phyloP scores from a whole-genome alignment of 805 yeast genomes.

The Candida stauntonica region DNA sequence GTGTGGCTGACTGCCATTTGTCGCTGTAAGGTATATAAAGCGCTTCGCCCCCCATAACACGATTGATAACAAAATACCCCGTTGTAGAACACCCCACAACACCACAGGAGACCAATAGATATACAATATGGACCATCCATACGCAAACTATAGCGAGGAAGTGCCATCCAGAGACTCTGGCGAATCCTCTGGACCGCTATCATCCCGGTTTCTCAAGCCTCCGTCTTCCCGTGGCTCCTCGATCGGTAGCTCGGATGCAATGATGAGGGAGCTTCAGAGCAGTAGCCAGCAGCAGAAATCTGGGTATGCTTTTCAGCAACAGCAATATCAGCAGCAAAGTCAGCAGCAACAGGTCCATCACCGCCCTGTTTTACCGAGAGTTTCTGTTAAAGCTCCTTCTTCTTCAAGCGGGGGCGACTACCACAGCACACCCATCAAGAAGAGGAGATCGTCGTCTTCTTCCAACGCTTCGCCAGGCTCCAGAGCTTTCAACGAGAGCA shows the following conservation, averaged over 20 bases:
- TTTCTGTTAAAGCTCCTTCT: too few species aligned
- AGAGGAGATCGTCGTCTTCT: conserved; percentile 7
- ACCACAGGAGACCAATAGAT: too few species aligned
- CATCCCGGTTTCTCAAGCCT: neutral
- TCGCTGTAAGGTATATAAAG: neutral
- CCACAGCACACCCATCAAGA: conserved; percentile 5
- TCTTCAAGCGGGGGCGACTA: neutral
- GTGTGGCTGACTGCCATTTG: too few species aligned
- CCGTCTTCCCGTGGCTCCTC: neutral
- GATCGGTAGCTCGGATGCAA: neutral
- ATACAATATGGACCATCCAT: too few species aligned
- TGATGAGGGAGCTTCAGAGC: neutral
- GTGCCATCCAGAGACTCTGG: too few species aligned
- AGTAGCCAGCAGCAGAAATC: too few species aligned
- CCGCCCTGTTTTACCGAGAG: neutral
- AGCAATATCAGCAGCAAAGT: too few species aligned
- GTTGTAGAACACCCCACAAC: too few species aligned
- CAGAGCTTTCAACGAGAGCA: conserved; percentile 14
- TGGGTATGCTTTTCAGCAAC: too few species aligned
- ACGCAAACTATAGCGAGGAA: too few species aligned
- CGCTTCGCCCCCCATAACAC: neutral
- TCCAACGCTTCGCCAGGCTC: conserved; percentile 9
- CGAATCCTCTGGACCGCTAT: too few species aligned
- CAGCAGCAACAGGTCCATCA: neutral
- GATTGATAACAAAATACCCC: too few species aligned